Base-by-base conservation (phyloP, 2,329 filamentous ascomycete genomes). In the Fusarium heterosporum region DNA sequence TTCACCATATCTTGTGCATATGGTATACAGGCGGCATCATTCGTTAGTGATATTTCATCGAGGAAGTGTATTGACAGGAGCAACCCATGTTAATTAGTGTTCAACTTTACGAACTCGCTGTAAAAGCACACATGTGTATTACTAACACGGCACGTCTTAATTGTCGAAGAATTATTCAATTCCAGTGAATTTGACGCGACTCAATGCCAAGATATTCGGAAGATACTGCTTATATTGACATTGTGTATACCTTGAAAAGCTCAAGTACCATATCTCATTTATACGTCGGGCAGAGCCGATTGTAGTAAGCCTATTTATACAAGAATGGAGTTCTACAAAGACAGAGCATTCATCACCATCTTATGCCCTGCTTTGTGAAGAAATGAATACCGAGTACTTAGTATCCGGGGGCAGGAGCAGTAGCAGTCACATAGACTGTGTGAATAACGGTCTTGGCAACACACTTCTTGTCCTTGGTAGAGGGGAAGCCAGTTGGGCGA, bases 371-470 rank as follows among this genome's bases (percentile, higher is more conserved):
- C 8, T 36, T 30, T 25, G 28, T 38, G 26, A 39, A 8, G 9
- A 12, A 26, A 13, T 16, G 8, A n/a, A 36, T 10, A 5, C 9
- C 8, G 8, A 36, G 4, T 36, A 9, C 34, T 55, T 65, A 65
- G 49, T 57, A 60, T 36, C 45, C 40, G 22, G 59, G 32, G 30
- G 25, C 47, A 25, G 46, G 42, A 32, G 58, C 26, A 22, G 68
- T 70, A 10, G 67, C 64, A 52, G 70, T 73, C 42, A 73, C 70
- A 30, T 73, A 73, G 55, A 70, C 64, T 1, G 71, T 73, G 11
- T 57, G 51, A 34, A 57, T 70, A 4, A 73, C 64, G 9, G 70
- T 73, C 50, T 54, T 60, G 12, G 45, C 41, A 19, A 30, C 28
- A 50, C 70, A 73, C n/a, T 60, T 29, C 46, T 58, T 57, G 43